Evolutionary conservation across 2,329 filamentous ascomycete species (phyloP).

Genomic region (Claviceps sorghi): DNA sequence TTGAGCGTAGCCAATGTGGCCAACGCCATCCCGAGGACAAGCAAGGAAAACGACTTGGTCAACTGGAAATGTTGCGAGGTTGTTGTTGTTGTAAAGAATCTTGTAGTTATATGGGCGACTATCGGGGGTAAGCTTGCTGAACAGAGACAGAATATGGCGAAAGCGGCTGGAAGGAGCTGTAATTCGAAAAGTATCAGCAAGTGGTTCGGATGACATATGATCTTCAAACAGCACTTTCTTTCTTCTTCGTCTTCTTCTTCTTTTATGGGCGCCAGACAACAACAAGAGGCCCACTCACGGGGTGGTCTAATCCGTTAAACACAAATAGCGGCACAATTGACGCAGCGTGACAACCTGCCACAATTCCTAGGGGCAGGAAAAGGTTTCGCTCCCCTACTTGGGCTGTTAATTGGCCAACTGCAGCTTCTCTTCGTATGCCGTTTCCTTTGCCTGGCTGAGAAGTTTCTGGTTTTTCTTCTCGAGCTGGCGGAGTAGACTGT

Average conservation of each 20-base stretch:
- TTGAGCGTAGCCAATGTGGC: conserved; percentile 89
- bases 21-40: conserved; percentile 81
- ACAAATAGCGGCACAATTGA: conserved; percentile 69
- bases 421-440: conserved; percentile 17
- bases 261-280: not conserved
- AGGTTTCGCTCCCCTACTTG: conserved; percentile 45
- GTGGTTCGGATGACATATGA: not conserved
- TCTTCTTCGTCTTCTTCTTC: not conserved
- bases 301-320: conserved; percentile 61
- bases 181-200: not conserved
- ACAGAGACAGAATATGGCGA: conserved; percentile 39
- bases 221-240: not conserved
- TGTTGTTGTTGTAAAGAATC: conserved; percentile 34
- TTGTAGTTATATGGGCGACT: conserved; percentile 40
- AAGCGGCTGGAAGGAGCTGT: conserved; percentile 45
- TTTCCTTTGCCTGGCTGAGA: not conserved
- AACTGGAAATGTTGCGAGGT: conserved; percentile 59
- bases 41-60: conserved; percentile 81
- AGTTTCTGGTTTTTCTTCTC: not conserved
- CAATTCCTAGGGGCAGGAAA: conserved; percentile 58
- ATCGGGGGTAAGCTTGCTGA: conserved; percentile 42
- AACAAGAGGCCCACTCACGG: conserved; percentile 33
- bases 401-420: conserved; percentile 5
- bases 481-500: conserved; percentile 17
- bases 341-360: conserved; percentile 58